Percentiles rank a stretch among this genome's conserved stretches.
Evolutionary conservation across 768 basidiomycete genomes (phyloP).

Genomic region (Macrolepiota albuminosa): DNA sequence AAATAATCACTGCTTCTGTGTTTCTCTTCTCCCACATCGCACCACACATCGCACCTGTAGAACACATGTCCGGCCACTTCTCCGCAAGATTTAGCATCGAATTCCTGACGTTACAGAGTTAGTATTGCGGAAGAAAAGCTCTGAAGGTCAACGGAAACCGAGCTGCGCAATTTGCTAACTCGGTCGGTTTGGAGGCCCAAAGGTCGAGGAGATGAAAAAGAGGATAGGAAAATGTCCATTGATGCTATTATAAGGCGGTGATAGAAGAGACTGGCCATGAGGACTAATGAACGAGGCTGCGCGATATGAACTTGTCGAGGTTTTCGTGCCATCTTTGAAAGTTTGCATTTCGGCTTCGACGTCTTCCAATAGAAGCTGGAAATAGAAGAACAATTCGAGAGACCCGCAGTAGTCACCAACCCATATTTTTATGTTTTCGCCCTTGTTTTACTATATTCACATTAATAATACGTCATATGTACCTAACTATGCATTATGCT

Average conservation of each 20-base stretch:
- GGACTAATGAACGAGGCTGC: slow-evolving; percentile 14
- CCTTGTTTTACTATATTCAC: too few relatives aligned
- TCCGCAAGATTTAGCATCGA: neutral
- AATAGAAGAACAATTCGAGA: too few relatives aligned
- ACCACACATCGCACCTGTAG: neutral
- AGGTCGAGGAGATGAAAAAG: neutral
- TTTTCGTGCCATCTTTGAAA: slow-evolving; percentile 20
- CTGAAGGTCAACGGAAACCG: neutral
- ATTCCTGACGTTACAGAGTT: neutral
- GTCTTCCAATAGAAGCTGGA: slow-evolving; percentile 5
- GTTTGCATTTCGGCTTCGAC: slow-evolving; percentile 21
- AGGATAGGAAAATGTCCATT: slow-evolving; percentile 4
- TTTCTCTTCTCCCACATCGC: slow-evolving; percentile 8
- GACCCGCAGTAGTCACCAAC: too few relatives aligned
- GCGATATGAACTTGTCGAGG: slow-evolving; percentile 20
- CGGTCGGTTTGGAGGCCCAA: neutral
- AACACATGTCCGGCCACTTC: neutral
- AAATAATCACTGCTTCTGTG: slow-evolving; percentile 7
- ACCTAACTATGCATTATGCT: too few relatives aligned
- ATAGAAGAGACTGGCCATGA: slow-evolving; percentile 11
- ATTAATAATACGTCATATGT: too few relatives aligned
- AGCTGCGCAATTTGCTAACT: neutral
- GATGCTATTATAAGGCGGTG: slow-evolving; percentile 11
- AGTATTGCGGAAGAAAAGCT: neutral
- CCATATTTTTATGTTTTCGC: too few relatives aligned